phyloP scores from a whole-genome alignment of 139 green algal genomes.

The Chlorella sp. region DNA sequence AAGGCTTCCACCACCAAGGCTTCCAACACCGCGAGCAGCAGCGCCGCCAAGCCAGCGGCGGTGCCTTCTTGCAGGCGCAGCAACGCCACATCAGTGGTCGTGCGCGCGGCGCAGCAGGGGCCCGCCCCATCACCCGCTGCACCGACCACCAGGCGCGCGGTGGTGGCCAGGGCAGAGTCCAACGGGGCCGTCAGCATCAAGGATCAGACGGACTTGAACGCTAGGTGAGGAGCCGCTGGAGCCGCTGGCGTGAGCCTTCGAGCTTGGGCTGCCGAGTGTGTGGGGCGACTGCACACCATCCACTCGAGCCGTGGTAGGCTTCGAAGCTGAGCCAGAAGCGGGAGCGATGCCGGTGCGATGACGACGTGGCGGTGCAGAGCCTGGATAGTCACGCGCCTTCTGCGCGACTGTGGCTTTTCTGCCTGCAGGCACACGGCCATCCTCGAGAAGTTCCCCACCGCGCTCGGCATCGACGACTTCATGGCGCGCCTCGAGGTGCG shows the following conservation, averaged over 20 bases:
- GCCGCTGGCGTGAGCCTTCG: background rate
- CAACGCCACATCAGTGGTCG: no score
- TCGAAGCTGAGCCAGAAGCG: background rate
- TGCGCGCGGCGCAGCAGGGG: no score
- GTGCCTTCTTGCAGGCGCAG: no score
- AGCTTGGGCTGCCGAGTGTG: background rate
- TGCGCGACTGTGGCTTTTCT: background rate
- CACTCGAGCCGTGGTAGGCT: background rate
- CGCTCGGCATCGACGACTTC: background rate
- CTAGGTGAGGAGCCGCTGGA: background rate
- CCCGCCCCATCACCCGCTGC: no score
- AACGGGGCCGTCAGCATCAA: background rate
- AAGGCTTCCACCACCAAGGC: no score
- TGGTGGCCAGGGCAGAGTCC: no score
- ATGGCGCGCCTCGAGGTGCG: background rate
- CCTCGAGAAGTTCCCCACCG: background rate
- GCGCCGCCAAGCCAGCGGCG: no score
- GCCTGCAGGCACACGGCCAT: background rate
- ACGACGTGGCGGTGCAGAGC: no score
- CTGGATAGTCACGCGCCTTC: background rate
- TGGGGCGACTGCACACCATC: background rate
- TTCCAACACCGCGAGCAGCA: no score
- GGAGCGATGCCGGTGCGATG: background rate
- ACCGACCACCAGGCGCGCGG: no score
- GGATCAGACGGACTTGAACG: background rate